Percentiles rank a stretch among this genome's conserved stretches.
phyloP scores from a whole-genome alignment of 139 green algal genomes.

The Closterium sp. region DNA sequence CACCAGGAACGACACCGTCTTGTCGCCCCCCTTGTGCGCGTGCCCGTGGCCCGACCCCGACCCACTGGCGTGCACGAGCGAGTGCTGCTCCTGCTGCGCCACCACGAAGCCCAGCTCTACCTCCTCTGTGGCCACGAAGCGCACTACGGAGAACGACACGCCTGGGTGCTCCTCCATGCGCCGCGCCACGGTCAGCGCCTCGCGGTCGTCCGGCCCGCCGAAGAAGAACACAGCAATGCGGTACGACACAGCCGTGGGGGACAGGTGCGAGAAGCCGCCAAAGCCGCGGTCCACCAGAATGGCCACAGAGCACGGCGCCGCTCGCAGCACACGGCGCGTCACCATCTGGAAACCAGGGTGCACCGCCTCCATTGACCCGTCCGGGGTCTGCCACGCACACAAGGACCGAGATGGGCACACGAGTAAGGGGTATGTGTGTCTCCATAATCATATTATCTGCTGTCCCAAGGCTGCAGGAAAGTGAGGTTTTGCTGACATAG shows the following conservation, averaged over 20 bases:
- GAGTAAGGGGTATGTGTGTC: background rate
- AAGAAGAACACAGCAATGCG: conserved; percentile 46
- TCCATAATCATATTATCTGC: background rate
- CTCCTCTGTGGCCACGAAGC: conserved; percentile 11
- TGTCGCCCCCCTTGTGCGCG: background rate
- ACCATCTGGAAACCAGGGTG: conserved; percentile 30
- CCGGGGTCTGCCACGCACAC: background rate
- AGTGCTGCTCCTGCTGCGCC: conserved; percentile 5
- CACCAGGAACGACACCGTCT: background rate
- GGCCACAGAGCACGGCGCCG: conserved; percentile 40
- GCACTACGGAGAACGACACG: conserved; percentile 30
- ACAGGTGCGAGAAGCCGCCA: conserved; percentile 22
- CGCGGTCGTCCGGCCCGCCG: conserved; percentile 47
- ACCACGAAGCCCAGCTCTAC: conserved; percentile 17
- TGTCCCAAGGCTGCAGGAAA: too few species aligned
- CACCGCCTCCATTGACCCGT: conserved; percentile 31
- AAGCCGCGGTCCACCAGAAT: conserved; percentile 45
- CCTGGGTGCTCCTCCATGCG: conserved; percentile 44
- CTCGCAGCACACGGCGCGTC: conserved; percentile 30
- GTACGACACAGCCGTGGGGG: background rate
- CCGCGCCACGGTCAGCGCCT: conserved; percentile 35
- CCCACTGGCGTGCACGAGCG: background rate
- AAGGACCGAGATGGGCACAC: background rate
- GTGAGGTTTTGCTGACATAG: too few species aligned
- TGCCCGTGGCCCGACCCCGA: background rate